Base-by-base conservation (phyloP, 345 rosid genomes). In the Gossypium stocksii region DNA sequence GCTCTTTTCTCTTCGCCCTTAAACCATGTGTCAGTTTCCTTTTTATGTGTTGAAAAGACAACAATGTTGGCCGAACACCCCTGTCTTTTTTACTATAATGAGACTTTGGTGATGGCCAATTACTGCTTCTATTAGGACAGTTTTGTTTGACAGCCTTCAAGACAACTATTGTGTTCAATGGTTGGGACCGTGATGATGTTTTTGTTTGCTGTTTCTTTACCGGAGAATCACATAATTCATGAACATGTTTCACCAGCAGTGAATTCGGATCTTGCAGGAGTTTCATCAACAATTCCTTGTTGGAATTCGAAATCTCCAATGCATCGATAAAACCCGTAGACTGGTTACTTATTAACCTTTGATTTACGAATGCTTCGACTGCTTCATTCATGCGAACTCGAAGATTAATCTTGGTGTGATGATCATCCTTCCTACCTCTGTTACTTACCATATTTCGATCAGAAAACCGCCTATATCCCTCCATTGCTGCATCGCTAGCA, bases 211-310 rank as follows among this genome's bases (percentile, higher is more conserved):
- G 75, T 48, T 79, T 59, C 34, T 70, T 84, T 1, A 53, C 83
- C 70, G 78, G 84, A 56, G 83, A 82, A 71, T 85, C 85, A 43
- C 77, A 80, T 70, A 88, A 75, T 52, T 85, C 94, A 81, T 84
- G 75, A 3, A 89, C 82, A 57, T 84, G 91, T 46, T 86, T 87
- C 20, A 53, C 89, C 19, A 90, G 70, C 59, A 91, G 76, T 56
- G 92, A 93, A 78, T 87, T 81, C 27, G 93, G 98, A 79, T 93
- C 93, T 61, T 89, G 93, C 45, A 90, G 84, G 73, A 89, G 87
- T 72, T 87, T 89, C 49, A 87, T 41, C 23, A 91, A 87, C 61
- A 93, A 66, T 62, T 86, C 92, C 85, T 86, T 89, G 79, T 93
- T 91, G 4, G 91, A 90, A 78, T 90, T 88, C 62, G 90, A 59